Conservation (phyloP, 768 basidiomycete genomes). For the Rubroboletus satanas region DNA sequence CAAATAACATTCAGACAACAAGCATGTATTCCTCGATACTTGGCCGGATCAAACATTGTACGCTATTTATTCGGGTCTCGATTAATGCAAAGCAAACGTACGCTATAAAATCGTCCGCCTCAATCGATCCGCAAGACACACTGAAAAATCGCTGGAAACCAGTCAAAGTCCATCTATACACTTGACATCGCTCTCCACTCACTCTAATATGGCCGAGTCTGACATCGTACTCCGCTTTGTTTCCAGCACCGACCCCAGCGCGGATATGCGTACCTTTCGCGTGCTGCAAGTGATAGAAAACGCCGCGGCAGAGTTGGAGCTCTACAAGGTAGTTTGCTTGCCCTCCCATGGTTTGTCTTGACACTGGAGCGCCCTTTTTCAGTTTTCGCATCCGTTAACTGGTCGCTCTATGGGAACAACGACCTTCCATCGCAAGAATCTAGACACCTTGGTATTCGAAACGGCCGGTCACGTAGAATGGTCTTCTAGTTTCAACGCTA, state of each 20-base stretch:
- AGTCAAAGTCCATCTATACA: not conserved
- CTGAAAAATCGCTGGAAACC: not conserved
- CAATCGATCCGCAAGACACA: not conserved
- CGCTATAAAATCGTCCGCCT: slow-evolving; percentile 1
- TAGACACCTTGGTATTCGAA: slow-evolving; percentile 43
- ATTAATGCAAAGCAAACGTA: slow-evolving; percentile 1
- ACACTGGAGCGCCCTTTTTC: not conserved
- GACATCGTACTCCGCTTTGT: slow-evolving; percentile 40
- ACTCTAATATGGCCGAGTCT: slow-evolving; percentile 28
- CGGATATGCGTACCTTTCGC: slow-evolving; percentile 44
- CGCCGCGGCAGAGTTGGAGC: slow-evolving; percentile 29
- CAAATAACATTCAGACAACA: slow-evolving; percentile 13
- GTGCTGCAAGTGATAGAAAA: slow-evolving; percentile 35
- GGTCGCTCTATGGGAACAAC: slow-evolving; percentile 41
- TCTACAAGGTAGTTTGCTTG: slow-evolving; percentile 39
- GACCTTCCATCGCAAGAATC: slow-evolving; percentile 47
- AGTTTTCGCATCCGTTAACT: slow-evolving; percentile 46
- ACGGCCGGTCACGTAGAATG: slow-evolving; percentile 53
- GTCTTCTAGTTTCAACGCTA: slow-evolving; percentile 42
- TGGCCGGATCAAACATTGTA: not conserved
- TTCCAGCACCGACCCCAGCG: slow-evolving; percentile 26
- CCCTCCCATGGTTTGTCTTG: not conserved
- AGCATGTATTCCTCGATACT: slow-evolving; percentile 9
- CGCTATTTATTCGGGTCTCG: slow-evolving; percentile 14
- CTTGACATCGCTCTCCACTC: not conserved